Evolutionary conservation across 2,329 filamentous ascomycete species (phyloP), one percentile per base, ranked within the genome.

Genomic region (Fusarium mexicanum): DNA sequence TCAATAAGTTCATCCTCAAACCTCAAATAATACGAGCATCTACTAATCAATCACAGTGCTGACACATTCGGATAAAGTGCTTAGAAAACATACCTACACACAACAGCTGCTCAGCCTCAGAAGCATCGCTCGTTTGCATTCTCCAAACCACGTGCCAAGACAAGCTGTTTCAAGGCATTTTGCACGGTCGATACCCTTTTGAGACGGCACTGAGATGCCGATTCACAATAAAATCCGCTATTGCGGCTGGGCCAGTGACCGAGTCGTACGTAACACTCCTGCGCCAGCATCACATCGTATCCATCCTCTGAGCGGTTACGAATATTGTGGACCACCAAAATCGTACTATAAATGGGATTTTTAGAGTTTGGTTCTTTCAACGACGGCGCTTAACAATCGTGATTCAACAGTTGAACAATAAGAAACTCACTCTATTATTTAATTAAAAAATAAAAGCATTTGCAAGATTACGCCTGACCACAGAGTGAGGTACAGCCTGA

Each of bases 241-340:
- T 66, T 24, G 48, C 31, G 24, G 48, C 31, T 62, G 59, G 48
- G 50, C 60, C 53, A 40, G 53, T 26, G 38, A 37, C 13, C 7
- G 48, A 22, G 48, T 44, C 37, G 44, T 61, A 53, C 37, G 58
- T 61, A 53, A 51, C 44, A 37, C 37, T 24, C 20, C 64, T 64
- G 48, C 64, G 61, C 60, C 64, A 62, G 24, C 48, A 55, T 55
- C 38, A 35, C 31, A 41, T 48, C 41, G 37, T 35, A 47, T 41
- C 61, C 55, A 44, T 61, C n/a, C 29, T 43, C 38, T 35, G n/a
- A 31, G 59, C 47, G 48, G 38, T 43, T 61, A 55, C 48, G 59
- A 61, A 61, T 61, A 61, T 61, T 57, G 59, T 61, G 59, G 59
- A 37, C 20, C 41, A 29, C 24, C 24, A 5, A 8, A 29, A 18